Percentiles rank a stretch among this genome's conserved stretches.
phyloP scores from a whole-genome alignment of 169 alveolate species.

The Babesia sp. region DNA sequence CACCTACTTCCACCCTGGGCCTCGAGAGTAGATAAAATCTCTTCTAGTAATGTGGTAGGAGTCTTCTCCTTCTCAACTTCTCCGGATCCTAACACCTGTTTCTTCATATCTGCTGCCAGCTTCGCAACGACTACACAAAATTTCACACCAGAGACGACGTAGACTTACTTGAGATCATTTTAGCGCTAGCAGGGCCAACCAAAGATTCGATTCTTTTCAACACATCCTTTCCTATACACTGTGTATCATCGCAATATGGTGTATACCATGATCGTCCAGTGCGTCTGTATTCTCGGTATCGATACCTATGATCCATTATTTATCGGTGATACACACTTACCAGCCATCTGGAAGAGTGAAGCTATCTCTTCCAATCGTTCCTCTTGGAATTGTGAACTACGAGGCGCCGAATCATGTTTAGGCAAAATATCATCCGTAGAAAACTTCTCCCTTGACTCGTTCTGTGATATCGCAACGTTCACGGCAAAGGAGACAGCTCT shows the following conservation, averaged over 20 bases:
- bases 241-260: neutral
- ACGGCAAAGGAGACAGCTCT: neutral
- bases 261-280: constrained; percentile 13
- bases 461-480: neutral
- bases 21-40: constrained; percentile 5
- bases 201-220: constrained; percentile 9
- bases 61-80: neutral
- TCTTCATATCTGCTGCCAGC: constrained; percentile 18
- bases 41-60: neutral
- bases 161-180: constrained; percentile 23
- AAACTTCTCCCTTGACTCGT: constrained; percentile 22
- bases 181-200: constrained; percentile 40
- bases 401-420: no score
- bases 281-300: neutral
- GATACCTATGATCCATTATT: neutral
- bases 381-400: neutral
- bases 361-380: neutral
- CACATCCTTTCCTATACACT: neutral
- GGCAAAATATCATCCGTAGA: constrained; percentile 1
- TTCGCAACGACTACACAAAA: constrained; percentile 38
- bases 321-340: neutral
- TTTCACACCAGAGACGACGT: no score
- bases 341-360: neutral
- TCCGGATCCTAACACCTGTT: neutral
- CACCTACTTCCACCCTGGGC: constrained; percentile 28